Evolutionary conservation across 176 grass and related monocot genomes (phyloP), one percentile per base, ranked within the genome.

Genomic region (Cocos nucifera): DNA sequence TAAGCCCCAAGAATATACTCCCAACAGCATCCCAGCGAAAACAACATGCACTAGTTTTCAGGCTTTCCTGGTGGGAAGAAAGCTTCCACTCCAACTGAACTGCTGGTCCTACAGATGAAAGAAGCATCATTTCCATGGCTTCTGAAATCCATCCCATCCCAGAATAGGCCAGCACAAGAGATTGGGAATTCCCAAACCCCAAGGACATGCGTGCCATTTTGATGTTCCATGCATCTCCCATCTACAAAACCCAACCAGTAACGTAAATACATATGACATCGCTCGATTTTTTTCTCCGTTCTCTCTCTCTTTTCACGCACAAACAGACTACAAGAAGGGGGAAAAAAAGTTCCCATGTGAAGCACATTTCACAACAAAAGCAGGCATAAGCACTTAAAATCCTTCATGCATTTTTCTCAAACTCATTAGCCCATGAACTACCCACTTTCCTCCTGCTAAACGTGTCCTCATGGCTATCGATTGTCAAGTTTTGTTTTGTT

Each of bases 71-170:
- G 58, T 87, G 78, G 26, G 91, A 70, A 75, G 91, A 84, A 65
- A 90, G 80, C 53, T 39, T 78, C 91, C 91, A 96, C 67, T 96
- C 83, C 61, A 75, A 65, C 56, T 87, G 86, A 79, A 96, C 91
- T 5, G 86, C 84, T 22, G 89, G 80, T 17, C 91, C 91, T 51
- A 96, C 83, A 77, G 90, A 96, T 16, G 91, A 96, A 49, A 96
- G 64, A 70, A 96, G 91, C 91, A 96, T 96, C 83, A 96, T 84
- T 59, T 96, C 86, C 91, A 96, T 96, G 57, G 91, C 91, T 58
- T 96, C 86, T 5, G 91, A 87, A 56, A 87, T 86, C 81, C 89
- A 90, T 22, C 83, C 91, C 91, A 96, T 96, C 39, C 86, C 91
- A 3, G 91, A 84, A 67, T 96, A 90, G 15, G 77, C 80, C 39